Evolutionary conservation across 2,329 filamentous ascomycete genomes (phyloP), one percentile per base, ranked within the genome.

Genomic region (Grosmannia serpens): DNA sequence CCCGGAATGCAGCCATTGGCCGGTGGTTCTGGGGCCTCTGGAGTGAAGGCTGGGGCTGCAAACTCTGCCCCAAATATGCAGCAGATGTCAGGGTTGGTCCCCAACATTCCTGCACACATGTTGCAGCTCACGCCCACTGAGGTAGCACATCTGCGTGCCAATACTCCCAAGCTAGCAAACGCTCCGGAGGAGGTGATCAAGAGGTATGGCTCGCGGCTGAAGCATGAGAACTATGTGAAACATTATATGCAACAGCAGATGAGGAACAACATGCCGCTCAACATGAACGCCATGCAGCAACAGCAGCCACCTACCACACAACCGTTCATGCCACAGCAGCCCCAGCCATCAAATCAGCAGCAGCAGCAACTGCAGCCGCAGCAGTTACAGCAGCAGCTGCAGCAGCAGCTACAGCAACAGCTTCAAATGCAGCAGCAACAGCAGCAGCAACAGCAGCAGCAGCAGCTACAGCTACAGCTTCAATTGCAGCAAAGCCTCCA

Each of bases 351-450:
- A n/a, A 46, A 64, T 33, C 62, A 62, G 57, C 60, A 62, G 55
- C 59, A 57, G 17, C 59, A 61, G 27, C 56, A 53, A 15, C 52
- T 55, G 13, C 57, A 46, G 15, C 46, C 47, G 22, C 51, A 59
- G 62, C 61, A 53, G 22, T 53, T 53, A n/a, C 74, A 74, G 60
- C 74, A 70, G 55, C 74, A 74, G 60, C 72, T 74, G 15, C 73
- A 71, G 38, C 69, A 70, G 27, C 68, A 69, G 33, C 66, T 64
- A 47, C 62, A 64, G 49, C 63, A 52, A 22, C 58, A 57, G 51
- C 56, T 41, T 9, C 59, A 61, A 20, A 58, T 52, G 8, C 55
- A 58, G 31, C 60, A 56, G 35, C 53, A 58, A 5, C 55, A 58
- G 31, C 60, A 56, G 35, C 53, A 58, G 38, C 59, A 60, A n/a